These are phyloP conservation scores for Aechmea fasciata DNA, from an alignment of 176 grass and related monocot species.

Conservation along the genomic window DNA sequence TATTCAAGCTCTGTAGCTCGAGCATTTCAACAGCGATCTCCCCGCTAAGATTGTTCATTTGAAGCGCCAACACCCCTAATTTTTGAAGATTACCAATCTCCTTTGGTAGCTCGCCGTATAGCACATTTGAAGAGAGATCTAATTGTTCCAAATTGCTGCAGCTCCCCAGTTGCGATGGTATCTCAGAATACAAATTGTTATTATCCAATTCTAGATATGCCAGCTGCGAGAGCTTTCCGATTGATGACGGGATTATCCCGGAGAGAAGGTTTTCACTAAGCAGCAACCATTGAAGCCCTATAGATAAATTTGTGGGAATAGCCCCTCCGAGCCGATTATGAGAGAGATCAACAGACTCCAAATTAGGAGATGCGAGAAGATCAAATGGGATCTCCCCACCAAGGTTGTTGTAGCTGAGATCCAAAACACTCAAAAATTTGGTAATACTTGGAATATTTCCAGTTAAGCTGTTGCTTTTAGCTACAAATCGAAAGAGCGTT, in stretches of 20 bases:
- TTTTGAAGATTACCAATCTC: constrained; percentile 24
- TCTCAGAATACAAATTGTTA: constrained; percentile 8
- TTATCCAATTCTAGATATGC: neutral
- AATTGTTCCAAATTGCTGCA: constrained; percentile 32
- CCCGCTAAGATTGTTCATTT: constrained; percentile 32
- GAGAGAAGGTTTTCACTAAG: constrained; percentile 27
- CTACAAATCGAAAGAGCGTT: constrained; percentile 33
- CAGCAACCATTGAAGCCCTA: constrained; percentile 23
- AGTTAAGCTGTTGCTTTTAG: constrained; percentile 22
- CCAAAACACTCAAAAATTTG: no score
- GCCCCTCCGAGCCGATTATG: neutral
- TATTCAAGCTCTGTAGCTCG: constrained; percentile 10
- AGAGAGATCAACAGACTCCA: constrained; percentile 50
- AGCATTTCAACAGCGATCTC: constrained; percentile 15
- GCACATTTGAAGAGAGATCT: constrained; percentile 49
- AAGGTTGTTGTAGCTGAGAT: constrained; percentile 18
- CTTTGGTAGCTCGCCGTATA: constrained; percentile 27
- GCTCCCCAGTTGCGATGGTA: constrained; percentile 22
- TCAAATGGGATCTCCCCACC: constrained; percentile 27
- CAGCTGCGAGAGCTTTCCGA: constrained; percentile 12
- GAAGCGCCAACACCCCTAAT: constrained; percentile 44
- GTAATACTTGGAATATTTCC: no score
- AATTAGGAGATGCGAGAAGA: neutral
- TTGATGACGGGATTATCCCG: constrained; percentile 29
- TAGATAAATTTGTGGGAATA: constrained; percentile 24